phyloP scores from a whole-genome alignment of 2,329 filamentous ascomycete species.

The Coniochaeta sp. region DNA sequence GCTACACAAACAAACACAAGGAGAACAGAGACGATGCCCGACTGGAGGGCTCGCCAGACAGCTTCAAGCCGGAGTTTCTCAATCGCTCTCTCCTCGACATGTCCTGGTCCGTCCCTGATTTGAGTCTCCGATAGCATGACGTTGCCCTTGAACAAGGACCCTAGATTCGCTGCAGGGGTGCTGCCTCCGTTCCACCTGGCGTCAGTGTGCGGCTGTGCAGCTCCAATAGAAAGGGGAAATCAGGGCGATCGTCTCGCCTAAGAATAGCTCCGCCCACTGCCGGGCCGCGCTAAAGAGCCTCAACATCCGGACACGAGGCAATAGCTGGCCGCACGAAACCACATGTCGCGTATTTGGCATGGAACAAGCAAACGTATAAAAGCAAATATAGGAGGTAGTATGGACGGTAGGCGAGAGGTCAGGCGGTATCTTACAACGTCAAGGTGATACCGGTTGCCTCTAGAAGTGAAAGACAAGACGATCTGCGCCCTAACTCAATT shows the following conservation, averaged over 20 bases:
- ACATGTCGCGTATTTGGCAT: background rate
- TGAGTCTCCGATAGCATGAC: background rate
- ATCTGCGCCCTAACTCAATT: background rate
- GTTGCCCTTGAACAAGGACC: background rate
- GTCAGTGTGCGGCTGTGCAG: background rate
- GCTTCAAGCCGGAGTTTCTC: too few relatives aligned
- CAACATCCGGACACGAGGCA: background rate
- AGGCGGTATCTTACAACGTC: background rate
- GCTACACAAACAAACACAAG: too few relatives aligned
- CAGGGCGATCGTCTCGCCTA: background rate
- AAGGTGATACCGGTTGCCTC: background rate
- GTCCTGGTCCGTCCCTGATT: too few relatives aligned
- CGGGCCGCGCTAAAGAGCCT: background rate
- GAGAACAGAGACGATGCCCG: too few relatives aligned
- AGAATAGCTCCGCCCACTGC: background rate
- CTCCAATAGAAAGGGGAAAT: background rate
- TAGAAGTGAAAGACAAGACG: background rate
- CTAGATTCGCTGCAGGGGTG: background rate
- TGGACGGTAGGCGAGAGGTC: background rate
- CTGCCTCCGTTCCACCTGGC: background rate
- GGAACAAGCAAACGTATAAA: background rate
- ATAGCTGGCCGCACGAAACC: background rate
- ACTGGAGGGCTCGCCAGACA: too few relatives aligned
- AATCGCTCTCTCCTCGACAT: too few relatives aligned
- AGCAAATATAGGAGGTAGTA: too few relatives aligned